These are phyloP conservation scores for Cadophora gregata DNA, from an alignment of 2,329 filamentous ascomycete species.

Conservation along the genomic window DNA sequence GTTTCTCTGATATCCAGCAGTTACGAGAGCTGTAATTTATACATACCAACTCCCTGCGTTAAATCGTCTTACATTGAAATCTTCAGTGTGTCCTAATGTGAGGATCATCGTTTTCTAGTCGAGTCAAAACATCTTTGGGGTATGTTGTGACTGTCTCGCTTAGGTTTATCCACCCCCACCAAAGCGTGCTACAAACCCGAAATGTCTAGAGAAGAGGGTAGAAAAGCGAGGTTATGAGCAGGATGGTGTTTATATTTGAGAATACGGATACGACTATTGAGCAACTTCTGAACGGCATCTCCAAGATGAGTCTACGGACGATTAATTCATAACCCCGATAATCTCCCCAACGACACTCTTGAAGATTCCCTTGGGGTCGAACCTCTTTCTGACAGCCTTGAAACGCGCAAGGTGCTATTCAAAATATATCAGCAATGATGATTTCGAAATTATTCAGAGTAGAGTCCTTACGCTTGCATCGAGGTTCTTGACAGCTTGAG, in stretches of 20 bases:
- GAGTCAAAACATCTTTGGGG: no score
- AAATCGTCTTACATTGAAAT: neutral
- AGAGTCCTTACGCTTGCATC: slow-evolving; percentile 24
- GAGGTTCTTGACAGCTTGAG: slow-evolving; percentile 29
- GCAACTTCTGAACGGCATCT: no score
- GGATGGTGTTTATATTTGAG: no score
- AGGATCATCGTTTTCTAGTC: neutral
- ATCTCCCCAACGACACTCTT: slow-evolving; percentile 33
- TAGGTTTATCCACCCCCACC: no score
- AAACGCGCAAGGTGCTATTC: slow-evolving; percentile 29
- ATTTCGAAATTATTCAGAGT: neutral
- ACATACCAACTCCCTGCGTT: neutral
- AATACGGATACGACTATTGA: no score
- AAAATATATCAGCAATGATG: neutral
- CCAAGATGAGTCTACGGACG: no score
- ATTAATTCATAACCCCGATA: slow-evolving; percentile 25
- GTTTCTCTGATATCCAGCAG: neutral
- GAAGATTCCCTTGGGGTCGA: slow-evolving; percentile 32
- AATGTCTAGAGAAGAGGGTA: no score
- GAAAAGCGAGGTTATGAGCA: no score
- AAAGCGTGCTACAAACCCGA: no score
- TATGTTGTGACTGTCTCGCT: no score
- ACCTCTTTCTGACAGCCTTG: slow-evolving; percentile 25
- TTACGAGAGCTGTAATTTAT: neutral
- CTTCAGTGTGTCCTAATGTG: neutral